These are phyloP conservation scores for Tricholoma furcatifolium DNA, from an alignment of 768 basidiomycete species.

Conservation along the genomic window DNA sequence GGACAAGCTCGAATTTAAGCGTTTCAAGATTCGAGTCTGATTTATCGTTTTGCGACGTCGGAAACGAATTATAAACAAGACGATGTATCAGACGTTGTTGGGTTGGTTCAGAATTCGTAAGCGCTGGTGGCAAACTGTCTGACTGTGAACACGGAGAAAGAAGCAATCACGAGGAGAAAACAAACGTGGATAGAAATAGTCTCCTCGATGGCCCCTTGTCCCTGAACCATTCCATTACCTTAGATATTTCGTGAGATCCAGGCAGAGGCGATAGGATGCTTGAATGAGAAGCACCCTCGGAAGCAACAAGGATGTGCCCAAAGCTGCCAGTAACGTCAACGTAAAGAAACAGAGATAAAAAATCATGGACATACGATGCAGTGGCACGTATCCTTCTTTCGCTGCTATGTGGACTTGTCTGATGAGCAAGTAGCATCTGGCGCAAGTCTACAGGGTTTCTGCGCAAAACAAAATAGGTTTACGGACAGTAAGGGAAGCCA, in stretches of 20 bases:
- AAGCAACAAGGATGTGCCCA: slow-evolving; percentile 59
- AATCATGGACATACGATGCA: slow-evolving; percentile 37
- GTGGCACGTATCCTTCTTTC: slow-evolving; percentile 23
- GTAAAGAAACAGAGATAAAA: background rate
- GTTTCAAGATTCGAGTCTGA: slow-evolving; percentile 17
- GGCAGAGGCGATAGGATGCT: slow-evolving; percentile 48
- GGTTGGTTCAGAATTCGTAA: slow-evolving; percentile 27
- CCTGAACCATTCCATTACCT: slow-evolving; percentile 46
- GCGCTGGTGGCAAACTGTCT: slow-evolving; percentile 36
- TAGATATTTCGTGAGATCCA: slow-evolving; percentile 37
- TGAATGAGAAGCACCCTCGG: slow-evolving; percentile 29
- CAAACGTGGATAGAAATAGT: slow-evolving; percentile 55
- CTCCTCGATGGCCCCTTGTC: slow-evolving; percentile 21
- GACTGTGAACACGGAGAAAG: background rate
- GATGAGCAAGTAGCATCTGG: slow-evolving; percentile 7
- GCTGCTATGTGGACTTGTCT: background rate
- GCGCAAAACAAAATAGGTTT: background rate
- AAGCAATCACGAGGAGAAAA: background rate
- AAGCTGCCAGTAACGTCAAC: slow-evolving; percentile 36
- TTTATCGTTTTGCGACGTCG: background rate
- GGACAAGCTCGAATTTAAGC: slow-evolving; percentile 41
- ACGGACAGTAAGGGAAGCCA: background rate
- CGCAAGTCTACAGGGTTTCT: slow-evolving; percentile 12
- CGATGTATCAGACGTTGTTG: slow-evolving; percentile 41
- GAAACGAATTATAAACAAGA: slow-evolving; percentile 43